Evolutionary conservation across 345 rosid genomes (phyloP), one percentile per base, ranked within the genome.

Genomic region (Abelmoschus esculentus): DNA sequence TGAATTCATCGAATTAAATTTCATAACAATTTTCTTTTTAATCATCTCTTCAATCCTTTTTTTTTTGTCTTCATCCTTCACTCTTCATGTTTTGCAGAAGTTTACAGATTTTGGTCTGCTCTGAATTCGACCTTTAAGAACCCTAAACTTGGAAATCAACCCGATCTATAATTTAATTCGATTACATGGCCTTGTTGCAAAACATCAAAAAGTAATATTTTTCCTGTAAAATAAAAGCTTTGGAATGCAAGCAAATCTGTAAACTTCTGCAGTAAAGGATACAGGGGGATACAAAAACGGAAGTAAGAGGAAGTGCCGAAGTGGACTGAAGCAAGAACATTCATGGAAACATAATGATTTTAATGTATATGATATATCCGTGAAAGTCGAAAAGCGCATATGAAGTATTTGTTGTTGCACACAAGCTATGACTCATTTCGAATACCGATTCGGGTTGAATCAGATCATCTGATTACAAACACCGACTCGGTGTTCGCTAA

Each of bases 361-460:
- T 29, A 32, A 66, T 49, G 32, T 66, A 66, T 9, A 11, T 17
- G 32, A 28, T 4, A 31, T 11, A 31, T 54, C 15, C 22, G 42
- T 42, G 3, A 28, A 7, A 29, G 26, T 26, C 26, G 1, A 50
- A n/a, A 50, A 29, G 14, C 2, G 44, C 59, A 32, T 53, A 10
- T 8, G 5, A 52, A 52, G 22, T 87, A 47, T 75, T 67, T 38
- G 32, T 56, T 54, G 46, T 12, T 18, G 17, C 18, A 52, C 58
- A 52, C n/a, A 2, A 53, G 46, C 60, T 1, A 46, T 15, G 40
- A 47, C 57, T 29, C 26, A 12, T 52, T 67, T 19, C 14, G 7
- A 38, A 38, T 13, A 64, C 6, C 2, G 28, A 44, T 53, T 8
- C 8, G 13, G 0, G 53, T 42, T 63, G 17, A 53, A 29, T 31